Evolutionary conservation across 2,329 filamentous ascomycete species (phyloP), one percentile per base, ranked within the genome.

Genomic region (Shiraia sp.): DNA sequence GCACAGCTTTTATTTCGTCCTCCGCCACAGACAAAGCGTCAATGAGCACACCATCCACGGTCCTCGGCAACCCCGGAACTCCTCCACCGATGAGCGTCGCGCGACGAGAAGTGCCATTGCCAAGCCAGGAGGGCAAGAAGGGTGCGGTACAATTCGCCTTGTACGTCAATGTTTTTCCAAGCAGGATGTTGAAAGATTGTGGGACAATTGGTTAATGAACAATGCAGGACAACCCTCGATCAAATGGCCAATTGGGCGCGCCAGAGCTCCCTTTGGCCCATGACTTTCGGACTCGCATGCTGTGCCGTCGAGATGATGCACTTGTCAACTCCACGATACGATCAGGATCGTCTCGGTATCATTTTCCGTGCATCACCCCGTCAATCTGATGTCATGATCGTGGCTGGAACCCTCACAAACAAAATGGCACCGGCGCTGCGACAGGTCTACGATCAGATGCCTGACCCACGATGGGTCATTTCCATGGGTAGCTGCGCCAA

Each of bases 261-360:
- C 42, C 88, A 93, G 73, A 83, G 85, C 45, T 95, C 90, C n/a
- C 78, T 95, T 41, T 95, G 90, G 89, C 90, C 90, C 59, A 87
- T 95, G 81, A 90, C 88, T 31, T 95, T 95, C 69, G 90, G 86
- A 45, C 85, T 95, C 29, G 90, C 90, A 63, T 95, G 90, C 79
- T 95, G 90, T 70, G 89, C 87, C 72, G 75, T 95, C 68, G 90
- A 95, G 72, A 95, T 95, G 90, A 95, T 95, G 90, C 88, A 92
- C 69, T 79, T 90, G 29, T 95, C 89, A 19, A 90, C 88, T 49
- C 90, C 90, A n/a, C 86, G 89, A 26, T 95, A 95, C 80, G 89
- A 95, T 65, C 88, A 93, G 68, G 90, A 95, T 75, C 84, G 90
- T 33, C 79, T 93, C 43, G 90, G 90, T 61, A 95, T 95, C 68